These are phyloP conservation scores for Russula emetica DNA, from an alignment of 768 basidiomycete species.

Conservation along the genomic window DNA sequence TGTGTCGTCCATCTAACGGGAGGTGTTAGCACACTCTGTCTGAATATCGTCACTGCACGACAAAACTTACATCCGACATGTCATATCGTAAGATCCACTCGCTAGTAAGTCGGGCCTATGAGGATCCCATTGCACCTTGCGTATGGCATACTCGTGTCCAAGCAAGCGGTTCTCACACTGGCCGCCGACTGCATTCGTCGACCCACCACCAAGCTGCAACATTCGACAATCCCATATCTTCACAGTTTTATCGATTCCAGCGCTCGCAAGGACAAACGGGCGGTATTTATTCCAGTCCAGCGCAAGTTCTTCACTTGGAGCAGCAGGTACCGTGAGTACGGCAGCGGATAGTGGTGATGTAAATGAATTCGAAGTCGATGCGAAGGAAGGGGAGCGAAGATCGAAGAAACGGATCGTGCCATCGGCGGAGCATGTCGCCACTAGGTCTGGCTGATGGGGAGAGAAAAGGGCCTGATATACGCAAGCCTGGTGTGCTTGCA, in stretches of 20 bases:
- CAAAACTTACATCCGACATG: slow-evolving; percentile 73
- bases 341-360: slow-evolving; percentile 65
- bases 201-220: slow-evolving; percentile 50
- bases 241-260: slow-evolving; percentile 70
- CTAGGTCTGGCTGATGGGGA: slow-evolving; percentile 77
- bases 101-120: slow-evolving; percentile 68
- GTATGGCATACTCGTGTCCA: slow-evolving; percentile 88
- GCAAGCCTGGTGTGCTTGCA: slow-evolving; percentile 80
- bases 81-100: slow-evolving; percentile 90
- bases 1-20: slow-evolving; percentile 62
- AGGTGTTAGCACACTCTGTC: neutral
- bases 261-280: slow-evolving; percentile 70
- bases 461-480: slow-evolving; percentile 92
- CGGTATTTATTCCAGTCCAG: slow-evolving; percentile 94
- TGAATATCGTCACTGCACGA: neutral
- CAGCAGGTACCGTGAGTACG: slow-evolving; percentile 72
- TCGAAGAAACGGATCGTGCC: slow-evolving; percentile 85
- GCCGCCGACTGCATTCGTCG: slow-evolving; percentile 57
- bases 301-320: slow-evolving; percentile 70
- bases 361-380: slow-evolving; percentile 49
- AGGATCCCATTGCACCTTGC: slow-evolving; percentile 87
- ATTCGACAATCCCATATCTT: slow-evolving; percentile 88
- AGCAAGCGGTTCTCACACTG: slow-evolving; percentile 63
- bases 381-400: slow-evolving; percentile 59
- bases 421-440: slow-evolving; percentile 84